A percentile compares a stretch with the other conserved stretches of the same genome.
Conservation (phyloP, 139 green algal species). For the Coelastrella sp. region DNA sequence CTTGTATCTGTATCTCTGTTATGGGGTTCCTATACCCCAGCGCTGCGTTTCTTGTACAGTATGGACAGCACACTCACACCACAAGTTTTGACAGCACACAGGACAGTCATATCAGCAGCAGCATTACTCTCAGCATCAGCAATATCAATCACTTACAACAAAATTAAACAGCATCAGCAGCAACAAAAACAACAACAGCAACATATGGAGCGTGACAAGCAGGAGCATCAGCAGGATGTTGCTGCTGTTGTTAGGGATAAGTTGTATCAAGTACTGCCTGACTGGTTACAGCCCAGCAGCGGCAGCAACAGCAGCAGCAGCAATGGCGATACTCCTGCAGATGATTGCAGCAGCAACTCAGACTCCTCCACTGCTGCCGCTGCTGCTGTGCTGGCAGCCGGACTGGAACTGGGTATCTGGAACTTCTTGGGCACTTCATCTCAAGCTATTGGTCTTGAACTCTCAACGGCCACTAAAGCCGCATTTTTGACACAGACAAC, state of each 20-base stretch:
- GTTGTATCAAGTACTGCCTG: not conserved
- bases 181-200: not conserved
- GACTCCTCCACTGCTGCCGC: not conserved
- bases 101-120: slow-evolving; percentile 39
- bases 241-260: not conserved
- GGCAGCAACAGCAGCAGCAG: slow-evolving; percentile 14
- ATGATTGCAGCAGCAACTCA: slow-evolving; percentile 20
- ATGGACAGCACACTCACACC: slow-evolving; percentile 28
- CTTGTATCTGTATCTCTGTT: slow-evolving; percentile 28
- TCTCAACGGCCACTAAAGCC: slow-evolving; percentile 60
- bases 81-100: slow-evolving; percentile 16
- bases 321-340: too few species aligned
- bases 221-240: slow-evolving; percentile 12
- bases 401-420: slow-evolving; percentile 51
- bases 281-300: slow-evolving; percentile 1
- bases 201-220: not conserved
- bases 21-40: slow-evolving; percentile 32
- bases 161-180: slow-evolving; percentile 6
- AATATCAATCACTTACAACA: not conserved
- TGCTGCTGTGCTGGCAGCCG: slow-evolving; percentile 30
- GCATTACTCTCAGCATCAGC: slow-evolving; percentile 22
- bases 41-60: slow-evolving; percentile 40
- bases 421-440: slow-evolving; percentile 66
- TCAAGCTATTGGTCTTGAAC: slow-evolving; percentile 54
- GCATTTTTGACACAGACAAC: slow-evolving; percentile 71